Percentiles rank a stretch among this genome's conserved stretches.
phyloP scores from a whole-genome alignment of 805 yeast genomes.

The Wickerhamomyces canadensis region DNA sequence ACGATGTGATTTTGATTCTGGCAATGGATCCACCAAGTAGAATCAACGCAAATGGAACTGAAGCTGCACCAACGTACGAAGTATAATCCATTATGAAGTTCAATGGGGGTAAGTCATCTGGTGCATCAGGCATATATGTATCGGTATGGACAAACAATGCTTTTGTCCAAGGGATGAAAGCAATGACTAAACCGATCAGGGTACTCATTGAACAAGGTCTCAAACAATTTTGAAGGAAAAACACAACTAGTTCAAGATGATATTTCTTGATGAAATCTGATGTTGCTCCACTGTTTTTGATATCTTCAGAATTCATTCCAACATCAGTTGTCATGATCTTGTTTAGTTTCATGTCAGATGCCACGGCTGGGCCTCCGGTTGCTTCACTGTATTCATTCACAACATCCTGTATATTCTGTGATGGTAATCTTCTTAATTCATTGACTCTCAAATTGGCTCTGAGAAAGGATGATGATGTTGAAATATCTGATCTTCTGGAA shows the following conservation, averaged over 20 bases:
- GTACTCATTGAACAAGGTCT: constrained; percentile 72
- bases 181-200: constrained; percentile 55
- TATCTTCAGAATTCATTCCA: constrained; percentile 12
- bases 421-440: constrained; percentile 21
- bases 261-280: constrained; percentile 12
- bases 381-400: constrained; percentile 34
- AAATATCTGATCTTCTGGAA: not conserved
- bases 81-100: constrained; percentile 79
- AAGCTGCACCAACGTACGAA: constrained; percentile 76
- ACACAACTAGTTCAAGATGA: constrained; percentile 27
- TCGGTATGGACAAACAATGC: constrained; percentile 53
- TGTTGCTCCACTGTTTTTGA: constrained; percentile 8
- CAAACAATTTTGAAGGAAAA: constrained; percentile 41
- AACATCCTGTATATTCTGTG: constrained; percentile 38
- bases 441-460: constrained; percentile 1
- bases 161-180: constrained; percentile 80
- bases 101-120: constrained; percentile 76
- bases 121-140: constrained; percentile 59
- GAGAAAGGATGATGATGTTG: not conserved
- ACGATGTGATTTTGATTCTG: constrained; percentile 44
- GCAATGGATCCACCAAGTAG: constrained; percentile 83
- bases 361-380: constrained; percentile 2
- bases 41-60: constrained; percentile 78
- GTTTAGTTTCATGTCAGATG: constrained; percentile 4
- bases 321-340: constrained; percentile 14